phyloP scores from a whole-genome alignment of 2,329 filamentous ascomycete genomes.

The Fonsecaea multimorphosa region DNA sequence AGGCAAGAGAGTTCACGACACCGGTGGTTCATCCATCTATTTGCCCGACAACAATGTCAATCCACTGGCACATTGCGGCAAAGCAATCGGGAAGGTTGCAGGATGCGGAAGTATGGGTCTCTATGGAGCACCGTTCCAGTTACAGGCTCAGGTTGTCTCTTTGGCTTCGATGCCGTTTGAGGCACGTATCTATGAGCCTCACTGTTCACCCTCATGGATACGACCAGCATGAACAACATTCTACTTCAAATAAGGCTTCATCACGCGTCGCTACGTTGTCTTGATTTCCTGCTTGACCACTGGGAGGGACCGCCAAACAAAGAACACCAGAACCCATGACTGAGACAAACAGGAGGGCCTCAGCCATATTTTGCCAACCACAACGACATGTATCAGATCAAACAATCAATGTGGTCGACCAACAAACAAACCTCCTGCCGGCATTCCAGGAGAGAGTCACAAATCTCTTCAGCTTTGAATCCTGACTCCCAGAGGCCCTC shows the following conservation, averaged over 20 bases:
- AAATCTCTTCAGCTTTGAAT: background rate
- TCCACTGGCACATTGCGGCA: background rate
- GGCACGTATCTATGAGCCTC: background rate
- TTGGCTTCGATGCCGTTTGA: background rate
- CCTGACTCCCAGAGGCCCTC: background rate
- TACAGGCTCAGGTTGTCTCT: background rate
- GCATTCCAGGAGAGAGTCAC: background rate
- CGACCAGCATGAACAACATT: background rate
- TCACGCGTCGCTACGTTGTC: background rate
- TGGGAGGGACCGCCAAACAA: conserved; percentile 1
- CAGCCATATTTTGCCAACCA: background rate
- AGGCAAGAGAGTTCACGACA: background rate
- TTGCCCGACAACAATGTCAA: background rate
- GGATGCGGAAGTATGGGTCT: background rate
- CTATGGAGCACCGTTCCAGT: background rate
- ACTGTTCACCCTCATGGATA: background rate
- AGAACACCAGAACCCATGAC: background rate
- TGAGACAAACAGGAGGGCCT: conserved; percentile 14
- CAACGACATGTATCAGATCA: conserved; percentile 2
- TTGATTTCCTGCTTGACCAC: background rate
- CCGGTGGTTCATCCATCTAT: background rate
- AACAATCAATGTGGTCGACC: background rate
- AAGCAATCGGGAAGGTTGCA: background rate
- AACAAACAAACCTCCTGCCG: background rate
- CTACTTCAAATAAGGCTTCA: background rate